Conservation (phyloP, 78 protist species). For the Chrysochromulina parva region DNA sequence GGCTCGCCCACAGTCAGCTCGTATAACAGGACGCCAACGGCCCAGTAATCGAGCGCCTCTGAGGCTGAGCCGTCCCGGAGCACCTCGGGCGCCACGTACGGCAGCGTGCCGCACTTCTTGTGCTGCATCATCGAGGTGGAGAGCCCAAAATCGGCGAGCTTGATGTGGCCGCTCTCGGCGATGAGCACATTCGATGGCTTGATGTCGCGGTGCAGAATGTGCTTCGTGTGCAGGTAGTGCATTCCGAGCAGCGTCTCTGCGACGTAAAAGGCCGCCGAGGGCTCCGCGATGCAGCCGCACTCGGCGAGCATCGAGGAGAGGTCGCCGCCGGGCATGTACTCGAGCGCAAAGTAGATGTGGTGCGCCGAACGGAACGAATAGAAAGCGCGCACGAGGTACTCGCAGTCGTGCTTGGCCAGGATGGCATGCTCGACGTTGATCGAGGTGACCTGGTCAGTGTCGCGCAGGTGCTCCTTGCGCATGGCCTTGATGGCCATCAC, state of each 20-base stretch:
- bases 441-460: background rate
- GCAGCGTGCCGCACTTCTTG: background rate
- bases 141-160: slow-evolving; percentile 90
- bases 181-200: slow-evolving; percentile 93
- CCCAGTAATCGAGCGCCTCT: background rate
- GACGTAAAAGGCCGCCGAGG: slow-evolving; percentile 71
- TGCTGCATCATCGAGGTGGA: slow-evolving; percentile 44
- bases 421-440: slow-evolving; percentile 30
- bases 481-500: slow-evolving; percentile 15
- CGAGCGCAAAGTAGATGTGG: slow-evolving; percentile 74
- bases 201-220: slow-evolving; percentile 83
- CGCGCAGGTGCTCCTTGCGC: background rate
- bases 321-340: slow-evolving; percentile 87
- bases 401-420: background rate
- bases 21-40: background rate
- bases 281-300: slow-evolving; percentile 37
- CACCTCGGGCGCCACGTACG: background rate
- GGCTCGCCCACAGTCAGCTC: background rate
- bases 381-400: slow-evolving; percentile 59
- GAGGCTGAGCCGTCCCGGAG: background rate
- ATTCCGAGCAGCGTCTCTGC: slow-evolving; percentile 79
- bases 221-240: slow-evolving; percentile 69
- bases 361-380: slow-evolving; percentile 75
- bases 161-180: slow-evolving; percentile 77
- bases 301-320: slow-evolving; percentile 62